phyloP scores from a whole-genome alignment of 176 grass and related monocot genomes.

The Aegilops speltoides region DNA sequence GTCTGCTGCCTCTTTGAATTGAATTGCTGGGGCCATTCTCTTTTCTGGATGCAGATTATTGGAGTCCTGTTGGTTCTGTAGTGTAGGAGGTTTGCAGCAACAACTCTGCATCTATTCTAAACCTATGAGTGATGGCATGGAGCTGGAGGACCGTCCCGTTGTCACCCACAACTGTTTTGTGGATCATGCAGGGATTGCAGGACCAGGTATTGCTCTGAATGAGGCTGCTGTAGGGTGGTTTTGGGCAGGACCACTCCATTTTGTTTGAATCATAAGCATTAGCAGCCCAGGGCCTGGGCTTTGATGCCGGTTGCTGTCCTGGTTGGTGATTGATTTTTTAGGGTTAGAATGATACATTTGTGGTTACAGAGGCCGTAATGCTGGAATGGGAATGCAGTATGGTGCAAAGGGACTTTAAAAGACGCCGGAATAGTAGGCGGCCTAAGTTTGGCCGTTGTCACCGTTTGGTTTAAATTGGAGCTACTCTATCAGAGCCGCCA shows the following conservation, averaged over 20 bases:
- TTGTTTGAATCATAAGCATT: conserved; percentile 10
- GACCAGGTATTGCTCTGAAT: not conserved
- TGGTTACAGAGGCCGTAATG: not conserved
- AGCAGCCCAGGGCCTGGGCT: not conserved
- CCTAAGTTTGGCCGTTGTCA: too few relatives aligned
- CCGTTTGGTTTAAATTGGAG: too few relatives aligned
- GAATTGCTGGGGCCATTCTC: conserved; percentile 8
- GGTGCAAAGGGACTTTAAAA: not conserved
- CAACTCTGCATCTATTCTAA: conserved; percentile 15
- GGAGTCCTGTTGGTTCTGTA: not conserved
- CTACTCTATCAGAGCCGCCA: too few relatives aligned
- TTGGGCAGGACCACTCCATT: not conserved
- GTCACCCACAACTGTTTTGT: not conserved
- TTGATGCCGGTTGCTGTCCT: conserved; percentile 1
- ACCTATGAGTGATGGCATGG: not conserved
- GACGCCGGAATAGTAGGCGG: not conserved
- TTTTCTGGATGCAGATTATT: conserved; percentile 20
- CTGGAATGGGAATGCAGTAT: not conserved
- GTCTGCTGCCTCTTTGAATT: conserved; percentile 18
- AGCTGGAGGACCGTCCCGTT: not conserved
- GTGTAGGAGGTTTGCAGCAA: not conserved
- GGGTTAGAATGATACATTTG: not conserved
- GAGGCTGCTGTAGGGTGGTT: conserved; percentile 2
- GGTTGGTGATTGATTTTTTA: not conserved
- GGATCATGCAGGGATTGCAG: not conserved